Evolutionary conservation across 768 basidiomycete genomes (phyloP), one percentile per base, ranked within the genome.

Genomic region (Boletales sp.): DNA sequence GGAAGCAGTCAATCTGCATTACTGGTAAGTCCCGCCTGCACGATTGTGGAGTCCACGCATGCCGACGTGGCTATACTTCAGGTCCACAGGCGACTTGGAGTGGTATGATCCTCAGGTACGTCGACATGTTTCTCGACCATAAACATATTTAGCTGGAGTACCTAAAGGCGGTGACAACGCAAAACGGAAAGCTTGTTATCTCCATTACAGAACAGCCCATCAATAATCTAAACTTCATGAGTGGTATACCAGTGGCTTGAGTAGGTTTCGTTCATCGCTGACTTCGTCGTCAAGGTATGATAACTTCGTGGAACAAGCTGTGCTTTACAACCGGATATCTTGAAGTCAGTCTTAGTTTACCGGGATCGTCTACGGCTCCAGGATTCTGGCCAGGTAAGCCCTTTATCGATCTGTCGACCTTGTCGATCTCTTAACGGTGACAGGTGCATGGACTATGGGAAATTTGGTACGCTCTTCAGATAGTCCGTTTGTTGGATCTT

Each of bases 291-390:
- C 34, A 50, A 79, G 83, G 81, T 34, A 86, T 86, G 84, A 46
- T 94, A 10, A 83, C 87, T 57, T 79, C 84, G 12, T 96, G 94
- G 94, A 95, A 96, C 70, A 91, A 96, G 70, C 70, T 96, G 48
- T 98, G 94, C 71, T 96, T 94, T 70, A 94, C 84, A 14, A 92
- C 91, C 0, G 93, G 91, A 2, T 93, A 94, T 63, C 73, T 97
- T 49, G 96, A 96, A 70, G 81, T 86, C 3, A 79, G 76, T n/a
- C 59, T 91, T 17, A 89, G 86, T 63, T 64, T 91, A 57, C 89
- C 90, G 15, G 90, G 89, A 6, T 67, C 72, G 11, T 71, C 78
- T 1, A 55, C 61, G 36, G 74, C 76, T 14, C 79, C 86, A 11
- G 93, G 93, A 7, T 75, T 90, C 53, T 96, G 93, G 94, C 94